Conservation (phyloP, 305 asterid genomes). For the Fraxinus ornus region DNA sequence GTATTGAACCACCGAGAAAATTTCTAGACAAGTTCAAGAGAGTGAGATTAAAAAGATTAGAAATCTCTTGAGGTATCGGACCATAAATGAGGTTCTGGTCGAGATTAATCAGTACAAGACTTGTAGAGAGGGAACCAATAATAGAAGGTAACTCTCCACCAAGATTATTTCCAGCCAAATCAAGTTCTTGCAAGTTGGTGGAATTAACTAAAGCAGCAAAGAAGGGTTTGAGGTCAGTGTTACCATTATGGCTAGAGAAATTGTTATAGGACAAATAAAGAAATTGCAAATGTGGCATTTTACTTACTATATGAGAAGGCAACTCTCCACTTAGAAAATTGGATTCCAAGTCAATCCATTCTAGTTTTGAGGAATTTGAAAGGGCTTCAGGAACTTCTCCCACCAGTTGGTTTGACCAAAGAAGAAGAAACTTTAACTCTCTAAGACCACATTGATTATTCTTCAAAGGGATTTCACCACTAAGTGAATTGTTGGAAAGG, state of each 20-base stretch:
- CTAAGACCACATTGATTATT: slow-evolving; percentile 40
- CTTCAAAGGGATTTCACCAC: slow-evolving; percentile 57
- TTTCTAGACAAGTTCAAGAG: slow-evolving; percentile 73
- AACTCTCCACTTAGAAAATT: slow-evolving; percentile 60
- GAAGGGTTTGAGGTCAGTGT: slow-evolving; percentile 58
- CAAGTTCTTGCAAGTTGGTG: slow-evolving; percentile 70
- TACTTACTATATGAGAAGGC: slow-evolving; percentile 44
- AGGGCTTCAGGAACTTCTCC: slow-evolving; percentile 62
- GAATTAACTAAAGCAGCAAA: slow-evolving; percentile 53
- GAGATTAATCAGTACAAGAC: slow-evolving; percentile 58
- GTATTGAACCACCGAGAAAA: slow-evolving; percentile 64
- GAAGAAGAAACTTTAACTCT: slow-evolving; percentile 59
- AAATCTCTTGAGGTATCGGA: slow-evolving; percentile 57
- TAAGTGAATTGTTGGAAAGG: slow-evolving; percentile 70
- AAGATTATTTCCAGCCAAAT: slow-evolving; percentile 63
- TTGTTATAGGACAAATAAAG: slow-evolving; percentile 65
- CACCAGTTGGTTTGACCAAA: slow-evolving; percentile 66
- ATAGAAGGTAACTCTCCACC: slow-evolving; percentile 75
- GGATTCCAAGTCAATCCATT: slow-evolving; percentile 75
- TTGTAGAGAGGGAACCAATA: slow-evolving; percentile 60
- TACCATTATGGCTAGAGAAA: slow-evolving; percentile 53
- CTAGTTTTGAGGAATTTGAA: slow-evolving; percentile 57
- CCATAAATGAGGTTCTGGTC: slow-evolving; percentile 62
- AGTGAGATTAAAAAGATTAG: slow-evolving; percentile 59
- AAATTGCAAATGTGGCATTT: slow-evolving; percentile 54